These are phyloP conservation scores for Saccharomycopsis oosterbeekiorum DNA, from an alignment of 805 yeast genomes.

Conservation along the genomic window DNA sequence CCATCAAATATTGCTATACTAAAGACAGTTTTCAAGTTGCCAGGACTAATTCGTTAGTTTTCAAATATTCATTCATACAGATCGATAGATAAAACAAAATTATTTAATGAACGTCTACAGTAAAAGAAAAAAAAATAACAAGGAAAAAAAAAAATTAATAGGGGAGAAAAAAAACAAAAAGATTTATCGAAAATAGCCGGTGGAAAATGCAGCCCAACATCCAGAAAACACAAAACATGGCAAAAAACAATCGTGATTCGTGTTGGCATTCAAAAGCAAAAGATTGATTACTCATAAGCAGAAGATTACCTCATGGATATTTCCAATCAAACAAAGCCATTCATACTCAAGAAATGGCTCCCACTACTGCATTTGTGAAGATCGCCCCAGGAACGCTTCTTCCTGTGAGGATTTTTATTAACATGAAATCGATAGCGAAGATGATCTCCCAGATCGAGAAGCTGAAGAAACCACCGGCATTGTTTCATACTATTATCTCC, in stretches of 20 bases:
- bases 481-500: constrained; percentile 13
- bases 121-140: background rate
- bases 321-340: background rate
- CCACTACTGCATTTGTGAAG: constrained; percentile 9
- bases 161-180: background rate
- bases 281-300: background rate
- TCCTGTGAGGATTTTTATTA: constrained; percentile 12
- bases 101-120: background rate
- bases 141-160: background rate
- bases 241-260: no score
- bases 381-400: constrained; percentile 4
- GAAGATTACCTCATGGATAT: background rate
- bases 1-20: no score
- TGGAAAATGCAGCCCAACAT: background rate
- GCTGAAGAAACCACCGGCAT: background rate
- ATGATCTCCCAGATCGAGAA: background rate
- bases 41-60: no score
- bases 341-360: background rate
- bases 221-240: background rate
- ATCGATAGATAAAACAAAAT: background rate
- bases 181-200: background rate
- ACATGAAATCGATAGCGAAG: constrained; percentile 5
- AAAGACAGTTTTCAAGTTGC: no score
- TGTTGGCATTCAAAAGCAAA: no score
- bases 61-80: no score